Base-by-base conservation (phyloP, 2,329 filamentous ascomycete genomes). In the Lachnellula hyalina region DNA sequence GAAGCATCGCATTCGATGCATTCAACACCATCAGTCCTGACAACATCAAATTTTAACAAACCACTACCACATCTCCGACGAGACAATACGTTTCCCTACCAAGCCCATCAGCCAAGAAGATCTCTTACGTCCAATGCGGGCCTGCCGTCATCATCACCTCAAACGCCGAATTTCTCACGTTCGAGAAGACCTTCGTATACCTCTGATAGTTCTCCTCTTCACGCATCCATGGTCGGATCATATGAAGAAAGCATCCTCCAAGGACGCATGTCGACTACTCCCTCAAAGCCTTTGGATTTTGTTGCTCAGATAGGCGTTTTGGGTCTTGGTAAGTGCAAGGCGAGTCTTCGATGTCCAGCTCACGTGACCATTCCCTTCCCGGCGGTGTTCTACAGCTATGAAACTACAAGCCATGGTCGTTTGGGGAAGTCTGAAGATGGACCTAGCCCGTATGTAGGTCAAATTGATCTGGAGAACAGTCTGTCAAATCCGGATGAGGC, bases 241-340 rank as follows among this genome's bases (percentile, higher is more conserved):
- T 99, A 96, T 64, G 94, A 99, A 72, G 94, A 99, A 73, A 96
- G 91, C 28, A 96, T 99, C 57, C 76, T 99, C 2, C 85, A 90
- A 47, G 94, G 94, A 40, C 84, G 94, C 59, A 99, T 99, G 94
- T 97, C 94, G 28, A 96, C 92, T 1, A 94, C 86, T 2, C 93
- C 94, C 0, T 97, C 93, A 0, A 92, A 89, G 61, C 93, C 94
- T 5, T 76, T 99, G 5, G 86, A 96, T 61, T 99, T 99, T 67
- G 80, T 95, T 5, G 94, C 94, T 28, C 91, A 97, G 68, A 96
- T 99, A 54, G 94, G 94, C 21, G 94, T 97, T 0, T 76, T 97
- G 15, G 94, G 92, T 9, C 86, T 86, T 63, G 92, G 92, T 7
- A 87, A 93, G 63, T 96, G 93, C 76, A 96, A 92, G 70, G 74